phyloP scores from a whole-genome alignment of 2,329 filamentous ascomycete genomes.

The Colletotrichum eremochloae region DNA sequence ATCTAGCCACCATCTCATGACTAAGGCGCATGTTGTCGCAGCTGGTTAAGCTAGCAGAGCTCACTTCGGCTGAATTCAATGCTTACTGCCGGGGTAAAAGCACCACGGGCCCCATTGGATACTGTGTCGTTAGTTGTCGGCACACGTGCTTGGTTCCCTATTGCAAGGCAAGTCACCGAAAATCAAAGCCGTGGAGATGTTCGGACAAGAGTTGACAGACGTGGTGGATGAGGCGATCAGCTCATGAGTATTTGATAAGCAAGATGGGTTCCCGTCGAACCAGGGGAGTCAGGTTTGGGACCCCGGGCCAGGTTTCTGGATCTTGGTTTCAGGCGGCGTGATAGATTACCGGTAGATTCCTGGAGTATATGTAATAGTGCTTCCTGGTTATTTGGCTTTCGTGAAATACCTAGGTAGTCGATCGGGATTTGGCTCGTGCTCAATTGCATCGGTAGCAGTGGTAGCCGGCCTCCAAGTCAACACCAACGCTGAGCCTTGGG shows the following conservation, averaged over 20 bases:
- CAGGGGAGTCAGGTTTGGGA: not conserved
- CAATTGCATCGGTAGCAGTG: not conserved
- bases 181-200: not conserved
- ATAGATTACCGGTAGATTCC: not conserved
- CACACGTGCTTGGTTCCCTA: not conserved
- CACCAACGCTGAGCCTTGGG: too few species aligned
- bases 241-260: not conserved
- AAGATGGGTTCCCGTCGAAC: not conserved
- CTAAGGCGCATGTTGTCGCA: not conserved
- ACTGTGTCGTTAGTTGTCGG: not conserved
- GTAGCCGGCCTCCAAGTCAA: conserved; percentile 1
- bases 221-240: not conserved
- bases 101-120: not conserved
- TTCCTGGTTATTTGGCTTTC: not conserved
- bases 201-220: not conserved
- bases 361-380: not conserved
- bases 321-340: conserved; percentile 9
- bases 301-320: not conserved
- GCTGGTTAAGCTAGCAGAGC: not conserved
- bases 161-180: not conserved
- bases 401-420: not conserved
- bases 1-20: not conserved
- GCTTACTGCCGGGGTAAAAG: not conserved
- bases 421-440: not conserved
- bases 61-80: conserved; percentile 14